A percentile compares a stretch with the other conserved stretches of the same genome.
Evolutionary conservation across 305 asterid species (phyloP).

Genomic region (Andrographis paniculata): DNA sequence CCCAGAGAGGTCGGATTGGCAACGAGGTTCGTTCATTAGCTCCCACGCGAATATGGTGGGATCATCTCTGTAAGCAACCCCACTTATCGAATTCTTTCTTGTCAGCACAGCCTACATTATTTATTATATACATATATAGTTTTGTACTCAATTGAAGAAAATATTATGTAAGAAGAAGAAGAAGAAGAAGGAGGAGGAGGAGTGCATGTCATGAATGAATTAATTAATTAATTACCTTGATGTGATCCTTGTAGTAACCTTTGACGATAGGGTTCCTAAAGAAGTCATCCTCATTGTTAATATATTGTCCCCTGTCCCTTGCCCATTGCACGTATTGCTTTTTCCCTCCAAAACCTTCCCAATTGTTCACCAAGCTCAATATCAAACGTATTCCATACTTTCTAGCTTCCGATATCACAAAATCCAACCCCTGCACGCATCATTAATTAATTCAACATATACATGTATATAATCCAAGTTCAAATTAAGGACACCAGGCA

Average conservation of each 20-base stretch:
- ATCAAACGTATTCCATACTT: slow-evolving; percentile 28
- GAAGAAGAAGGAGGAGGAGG: background rate
- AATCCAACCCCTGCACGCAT: slow-evolving; percentile 45
- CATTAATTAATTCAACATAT: background rate
- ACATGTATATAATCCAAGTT: background rate
- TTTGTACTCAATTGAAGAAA: no score
- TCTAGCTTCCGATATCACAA: slow-evolving; percentile 26
- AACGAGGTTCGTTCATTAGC: slow-evolving; percentile 58
- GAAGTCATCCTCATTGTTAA: slow-evolving; percentile 37
- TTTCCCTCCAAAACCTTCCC: slow-evolving; percentile 38
- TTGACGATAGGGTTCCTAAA: slow-evolving; percentile 26
- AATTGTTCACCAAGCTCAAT: slow-evolving; percentile 29
- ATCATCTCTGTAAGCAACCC: slow-evolving; percentile 48
- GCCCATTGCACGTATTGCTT: slow-evolving; percentile 42
- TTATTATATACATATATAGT: no score
- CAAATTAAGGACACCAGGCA: no score
- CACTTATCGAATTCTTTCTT: slow-evolving; percentile 34
- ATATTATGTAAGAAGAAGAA: background rate
- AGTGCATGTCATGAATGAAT: no score
- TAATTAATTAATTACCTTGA: slow-evolving; percentile 25
- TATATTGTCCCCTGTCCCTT: slow-evolving; percentile 24
- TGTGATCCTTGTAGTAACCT: slow-evolving; percentile 27
- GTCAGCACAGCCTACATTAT: slow-evolving; percentile 33
- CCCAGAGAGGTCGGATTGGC: slow-evolving; percentile 45
- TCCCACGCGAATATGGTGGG: slow-evolving; percentile 56